Conservation (phyloP, 805 yeast species). For the Lipomyces orientalis region DNA sequence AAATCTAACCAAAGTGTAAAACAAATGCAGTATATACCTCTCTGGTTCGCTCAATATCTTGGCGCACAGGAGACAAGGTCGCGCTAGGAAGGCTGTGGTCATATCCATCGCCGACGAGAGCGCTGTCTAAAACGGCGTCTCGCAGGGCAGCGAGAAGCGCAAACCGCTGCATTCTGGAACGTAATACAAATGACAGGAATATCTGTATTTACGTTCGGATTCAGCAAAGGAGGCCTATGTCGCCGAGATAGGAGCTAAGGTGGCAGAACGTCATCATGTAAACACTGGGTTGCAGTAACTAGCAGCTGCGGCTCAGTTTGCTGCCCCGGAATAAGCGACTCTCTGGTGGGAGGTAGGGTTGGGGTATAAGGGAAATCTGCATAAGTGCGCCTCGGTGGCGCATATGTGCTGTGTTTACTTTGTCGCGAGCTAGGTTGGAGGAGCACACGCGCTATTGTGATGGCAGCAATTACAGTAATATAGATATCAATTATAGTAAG, state of each 20-base stretch:
- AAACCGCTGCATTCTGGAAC: neutral
- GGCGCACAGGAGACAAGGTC: neutral
- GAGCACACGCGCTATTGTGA: neutral
- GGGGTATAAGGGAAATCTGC: neutral
- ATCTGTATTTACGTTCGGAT: neutral
- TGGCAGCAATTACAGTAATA: neutral
- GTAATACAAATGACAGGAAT: neutral
- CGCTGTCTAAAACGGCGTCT: constrained; percentile 28
- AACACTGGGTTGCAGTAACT: neutral
- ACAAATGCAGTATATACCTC: neutral
- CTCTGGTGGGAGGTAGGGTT: neutral
- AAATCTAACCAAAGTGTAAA: neutral
- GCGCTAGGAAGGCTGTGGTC: neutral
- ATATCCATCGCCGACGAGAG: neutral
- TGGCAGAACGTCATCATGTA: neutral
- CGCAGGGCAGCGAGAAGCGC: constrained; percentile 20
- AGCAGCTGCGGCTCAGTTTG: neutral
- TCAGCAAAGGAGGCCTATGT: neutral
- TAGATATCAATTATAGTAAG: neutral
- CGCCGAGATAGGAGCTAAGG: neutral
- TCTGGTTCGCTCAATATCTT: neutral
- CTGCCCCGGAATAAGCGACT: no score
- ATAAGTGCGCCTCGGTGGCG: no score
- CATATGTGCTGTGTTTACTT: no score
- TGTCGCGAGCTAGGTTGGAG: no score